These are phyloP conservation scores for Quercus agrifolia DNA, from an alignment of 306 rosid species.

Conservation along the genomic window DNA sequence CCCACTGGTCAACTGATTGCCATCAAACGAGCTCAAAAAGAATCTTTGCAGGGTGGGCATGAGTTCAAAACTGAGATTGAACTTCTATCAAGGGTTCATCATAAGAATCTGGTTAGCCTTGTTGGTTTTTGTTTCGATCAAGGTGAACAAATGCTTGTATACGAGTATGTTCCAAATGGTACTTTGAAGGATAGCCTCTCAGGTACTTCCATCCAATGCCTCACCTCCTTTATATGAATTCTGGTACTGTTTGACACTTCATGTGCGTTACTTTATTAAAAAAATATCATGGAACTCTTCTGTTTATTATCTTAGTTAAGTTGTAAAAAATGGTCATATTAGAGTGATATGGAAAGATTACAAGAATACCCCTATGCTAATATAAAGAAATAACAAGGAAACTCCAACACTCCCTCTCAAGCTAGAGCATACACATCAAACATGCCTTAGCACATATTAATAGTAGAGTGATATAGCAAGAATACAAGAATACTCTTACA, in stretches of 20 bases:
- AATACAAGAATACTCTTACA: too few relatives aligned
- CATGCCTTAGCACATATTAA: too few relatives aligned
- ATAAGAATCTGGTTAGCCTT: conserved; percentile 49
- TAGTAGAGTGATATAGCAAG: too few relatives aligned
- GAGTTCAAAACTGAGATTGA: conserved; percentile 59
- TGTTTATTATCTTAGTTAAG: not conserved
- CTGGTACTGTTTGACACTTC: not conserved
- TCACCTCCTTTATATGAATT: not conserved
- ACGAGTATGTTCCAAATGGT: conserved; percentile 49
- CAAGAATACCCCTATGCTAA: too few relatives aligned
- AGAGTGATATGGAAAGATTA: too few relatives aligned
- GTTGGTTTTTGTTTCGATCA: conserved; percentile 52
- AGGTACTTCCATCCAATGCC: conserved; percentile 24
- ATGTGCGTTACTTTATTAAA: not conserved
- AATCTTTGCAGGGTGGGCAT: conserved; percentile 36
- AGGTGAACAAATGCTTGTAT: conserved; percentile 56
- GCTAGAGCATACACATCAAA: too few relatives aligned
- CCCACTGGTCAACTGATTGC: conserved; percentile 44
- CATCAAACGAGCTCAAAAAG: conserved; percentile 39
- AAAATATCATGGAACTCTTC: not conserved
- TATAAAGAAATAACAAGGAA: too few relatives aligned
- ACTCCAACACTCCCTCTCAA: too few relatives aligned
- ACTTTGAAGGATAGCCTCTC: conserved; percentile 35
- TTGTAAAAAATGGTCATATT: too few relatives aligned
- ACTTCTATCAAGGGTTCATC: conserved; percentile 60